A percentile compares a stretch with the other conserved stretches of the same genome.
phyloP scores from a whole-genome alignment of 805 yeast species.

The Hanseniaspora valbyensis region DNA sequence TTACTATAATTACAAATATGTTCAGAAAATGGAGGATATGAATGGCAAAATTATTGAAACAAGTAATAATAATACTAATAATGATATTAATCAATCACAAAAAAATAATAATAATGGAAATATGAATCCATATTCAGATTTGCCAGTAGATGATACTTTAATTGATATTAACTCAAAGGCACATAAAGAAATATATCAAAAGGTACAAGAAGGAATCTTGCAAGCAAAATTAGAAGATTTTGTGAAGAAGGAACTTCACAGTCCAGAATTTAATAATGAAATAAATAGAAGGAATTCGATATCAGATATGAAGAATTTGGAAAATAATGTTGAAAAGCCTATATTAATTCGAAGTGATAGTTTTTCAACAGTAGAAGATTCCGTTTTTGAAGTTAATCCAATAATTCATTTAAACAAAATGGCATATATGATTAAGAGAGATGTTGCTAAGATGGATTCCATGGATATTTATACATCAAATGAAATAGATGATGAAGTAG shows the following conservation, averaged over 20 bases:
- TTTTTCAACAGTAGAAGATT: conserved; percentile 13
- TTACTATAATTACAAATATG: conserved; percentile 21
- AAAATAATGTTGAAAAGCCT: background rate
- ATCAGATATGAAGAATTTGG: background rate
- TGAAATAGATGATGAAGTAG: conserved; percentile 18
- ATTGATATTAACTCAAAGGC: conserved; percentile 6
- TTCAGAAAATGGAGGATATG: conserved; percentile 16
- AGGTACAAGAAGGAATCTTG: conserved; percentile 6
- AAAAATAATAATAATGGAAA: background rate
- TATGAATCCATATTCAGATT: background rate
- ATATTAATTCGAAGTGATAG: conserved; percentile 2
- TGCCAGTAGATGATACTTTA: conserved; percentile 9
- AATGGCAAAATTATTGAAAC: too few species aligned
- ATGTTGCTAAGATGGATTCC: background rate
- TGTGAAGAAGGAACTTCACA: conserved; percentile 1
- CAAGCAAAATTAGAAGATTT: conserved; percentile 1
- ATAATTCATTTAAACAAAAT: background rate
- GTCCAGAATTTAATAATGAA: conserved; percentile 3
- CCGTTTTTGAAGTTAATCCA: background rate
- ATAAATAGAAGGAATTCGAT: conserved; percentile 10
- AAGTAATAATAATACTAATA: conserved; percentile 12
- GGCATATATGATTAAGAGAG: background rate
- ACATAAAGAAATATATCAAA: conserved; percentile 9
- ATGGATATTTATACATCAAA: background rate
- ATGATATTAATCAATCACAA: background rate